These are phyloP conservation scores for Aspergillus puulaauensis DNA, from an alignment of 2,329 filamentous ascomycete genomes.

Conservation along the genomic window DNA sequence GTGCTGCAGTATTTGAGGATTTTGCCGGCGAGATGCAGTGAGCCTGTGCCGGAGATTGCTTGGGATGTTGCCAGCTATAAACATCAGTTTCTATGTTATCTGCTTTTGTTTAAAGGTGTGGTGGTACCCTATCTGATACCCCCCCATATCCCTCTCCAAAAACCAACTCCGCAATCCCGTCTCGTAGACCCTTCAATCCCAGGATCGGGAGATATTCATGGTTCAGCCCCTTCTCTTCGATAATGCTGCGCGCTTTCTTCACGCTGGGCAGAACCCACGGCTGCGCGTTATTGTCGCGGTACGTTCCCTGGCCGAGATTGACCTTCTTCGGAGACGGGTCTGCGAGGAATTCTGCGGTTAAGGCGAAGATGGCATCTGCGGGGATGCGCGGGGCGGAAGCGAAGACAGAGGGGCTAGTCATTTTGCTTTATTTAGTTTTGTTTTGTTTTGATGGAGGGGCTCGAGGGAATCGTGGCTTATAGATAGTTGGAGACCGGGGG, in stretches of 20 bases:
- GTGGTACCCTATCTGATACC: slow-evolving; percentile 14
- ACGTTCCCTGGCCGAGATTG: slow-evolving; percentile 89
- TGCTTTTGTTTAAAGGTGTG: too few species aligned
- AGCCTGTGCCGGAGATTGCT: slow-evolving; percentile 81
- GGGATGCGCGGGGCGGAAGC: slow-evolving; percentile 17
- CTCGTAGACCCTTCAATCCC: slow-evolving; percentile 76
- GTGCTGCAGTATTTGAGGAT: slow-evolving; percentile 13
- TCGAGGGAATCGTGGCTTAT: background rate
- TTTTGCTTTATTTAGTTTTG: background rate
- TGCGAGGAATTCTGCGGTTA: slow-evolving; percentile 58
- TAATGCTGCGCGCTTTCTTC: slow-evolving; percentile 45
- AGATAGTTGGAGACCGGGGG: background rate
- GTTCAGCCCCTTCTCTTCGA: slow-evolving; percentile 68
- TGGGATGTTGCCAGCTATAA: slow-evolving; percentile 54
- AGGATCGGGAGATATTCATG: slow-evolving; percentile 97
- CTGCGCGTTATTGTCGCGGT: slow-evolving; percentile 86
- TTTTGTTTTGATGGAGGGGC: background rate
- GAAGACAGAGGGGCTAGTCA: slow-evolving; percentile 10
- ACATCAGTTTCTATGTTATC: too few species aligned
- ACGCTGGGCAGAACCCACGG: slow-evolving; percentile 93
- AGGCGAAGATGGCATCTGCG: slow-evolving; percentile 25
- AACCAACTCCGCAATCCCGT: slow-evolving; percentile 81
- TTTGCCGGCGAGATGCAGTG: slow-evolving; percentile 25
- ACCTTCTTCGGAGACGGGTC: slow-evolving; percentile 75
- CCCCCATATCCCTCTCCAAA: slow-evolving; percentile 54